Evolutionary conservation across 257 asterid genomes (phyloP), one percentile per base, ranked within the genome.

Genomic region (Capsicum pubescens): DNA sequence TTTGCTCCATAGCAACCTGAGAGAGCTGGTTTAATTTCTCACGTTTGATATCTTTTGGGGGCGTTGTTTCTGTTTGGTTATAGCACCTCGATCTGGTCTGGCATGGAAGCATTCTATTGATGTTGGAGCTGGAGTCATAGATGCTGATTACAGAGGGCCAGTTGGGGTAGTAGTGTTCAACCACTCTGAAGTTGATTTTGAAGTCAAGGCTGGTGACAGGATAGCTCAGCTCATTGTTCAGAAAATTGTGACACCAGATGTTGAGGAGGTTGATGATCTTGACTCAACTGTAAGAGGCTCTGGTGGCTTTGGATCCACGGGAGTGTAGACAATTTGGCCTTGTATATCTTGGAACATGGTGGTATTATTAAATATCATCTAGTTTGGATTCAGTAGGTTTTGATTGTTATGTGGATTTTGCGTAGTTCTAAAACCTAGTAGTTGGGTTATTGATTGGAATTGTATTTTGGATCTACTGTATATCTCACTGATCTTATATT

Each of bases 121-220:
- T 61, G 98, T 96, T 6, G 98, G 97, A 6, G 99, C 99, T 1
- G 98, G 99, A 6, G 99, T 96, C 70, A 90, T 96, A 11, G 99
- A 96, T 78, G 99, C 98, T 1, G 98, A 96, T 32, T 89, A 90
- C 83, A 85, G 90, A 17, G 91, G 92, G 14, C 90, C 91, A 15
- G 90, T 88, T n/a, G 92, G 92, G 52, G 88, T 88, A 85, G 83
- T 88, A 8, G 46, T 90, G 86, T 88, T 90, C 88, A 90, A 90
- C 83, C 88, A 90, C 86, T 85, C 88, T 0, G 92, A 87, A 12
- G 86, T 67, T 52, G 92, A 90, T 71, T 90, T 90, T 78, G 91
- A 85, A 39, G 88, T 90, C 14, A 85, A 85, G 78, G 82, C 68
- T 42, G 92, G 92, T 19, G 91, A 90, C 26, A 81, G 92, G 17